Percentiles rank a stretch among this genome's conserved stretches.
phyloP scores from a whole-genome alignment of 192 early-diverging fungal genomes.

The Linnemannia schmuckeri region DNA sequence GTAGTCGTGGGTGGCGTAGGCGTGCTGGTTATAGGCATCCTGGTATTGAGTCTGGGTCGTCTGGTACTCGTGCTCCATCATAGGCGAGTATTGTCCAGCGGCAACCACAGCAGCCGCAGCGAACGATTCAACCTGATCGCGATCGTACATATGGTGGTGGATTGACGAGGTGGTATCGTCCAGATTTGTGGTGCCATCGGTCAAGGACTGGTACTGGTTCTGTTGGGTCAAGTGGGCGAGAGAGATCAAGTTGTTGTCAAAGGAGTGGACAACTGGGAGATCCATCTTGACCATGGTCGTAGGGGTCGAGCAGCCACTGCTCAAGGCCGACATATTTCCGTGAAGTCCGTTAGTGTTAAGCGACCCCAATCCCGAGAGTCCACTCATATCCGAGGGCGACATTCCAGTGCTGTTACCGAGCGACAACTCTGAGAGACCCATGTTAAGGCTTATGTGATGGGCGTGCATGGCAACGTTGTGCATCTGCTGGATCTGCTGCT shows the following conservation, averaged over 20 bases:
- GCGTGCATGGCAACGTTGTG: slow-evolving; percentile 28
- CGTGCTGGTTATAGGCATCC: slow-evolving; percentile 11
- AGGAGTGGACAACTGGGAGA: slow-evolving; percentile 19
- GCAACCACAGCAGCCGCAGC: neutral
- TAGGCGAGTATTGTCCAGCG: slow-evolving; percentile 23
- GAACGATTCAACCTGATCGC: slow-evolving; percentile 20
- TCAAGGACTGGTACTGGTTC: neutral
- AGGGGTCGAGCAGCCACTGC: slow-evolving; percentile 43
- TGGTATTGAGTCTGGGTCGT: slow-evolving; percentile 15
- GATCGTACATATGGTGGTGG: slow-evolving; percentile 17
- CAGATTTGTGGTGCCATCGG: neutral
- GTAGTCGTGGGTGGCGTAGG: slow-evolving; percentile 10
- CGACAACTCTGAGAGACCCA: slow-evolving; percentile 39
- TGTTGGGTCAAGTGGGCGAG: slow-evolving; percentile 17
- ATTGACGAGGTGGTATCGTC: neutral
- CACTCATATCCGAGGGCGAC: neutral
- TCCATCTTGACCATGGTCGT: slow-evolving; percentile 43
- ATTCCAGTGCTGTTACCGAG: slow-evolving; percentile 16
- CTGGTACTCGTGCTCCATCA: slow-evolving; percentile 29
- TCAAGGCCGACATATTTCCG: slow-evolving; percentile 8
- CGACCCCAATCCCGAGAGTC: slow-evolving; percentile 8
- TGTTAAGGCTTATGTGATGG: slow-evolving; percentile 34
- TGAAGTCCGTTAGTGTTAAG: slow-evolving; percentile 3
- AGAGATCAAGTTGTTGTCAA: slow-evolving; percentile 15
- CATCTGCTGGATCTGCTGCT: slow-evolving; percentile 32